Evolutionary conservation across 305 asterid genomes (phyloP), one percentile per base, ranked within the genome.

Genomic region (Solanum chacoense): DNA sequence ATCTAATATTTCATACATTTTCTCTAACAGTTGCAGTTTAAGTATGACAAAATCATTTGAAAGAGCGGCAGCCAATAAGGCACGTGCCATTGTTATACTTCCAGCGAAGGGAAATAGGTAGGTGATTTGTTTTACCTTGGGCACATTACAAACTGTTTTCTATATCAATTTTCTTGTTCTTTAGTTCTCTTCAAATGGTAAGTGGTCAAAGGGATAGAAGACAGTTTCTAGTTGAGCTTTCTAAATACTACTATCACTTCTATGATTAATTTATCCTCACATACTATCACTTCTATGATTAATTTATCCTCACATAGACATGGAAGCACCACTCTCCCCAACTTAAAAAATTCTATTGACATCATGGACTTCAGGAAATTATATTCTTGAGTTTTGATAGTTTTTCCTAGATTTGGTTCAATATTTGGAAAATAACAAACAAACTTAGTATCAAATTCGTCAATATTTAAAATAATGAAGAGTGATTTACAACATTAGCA

Each of bases 21-120:
- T 22, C 50, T 88, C 87, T 9, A 92, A 90, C 99, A 97, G 99
- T 92, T 97, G 99, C 92, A 96, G 98, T 91, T 94, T 96, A 86
- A 97, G 97, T 91, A 90, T 96, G 92, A 97, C 99, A 26, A 94
- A 93, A 91, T 97, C 99, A 89, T 97, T 96, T 90, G 98, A 97
- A 91, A 92, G 99, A 91, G 99, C 99, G 89, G 99, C 99, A 81
- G 99, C 99, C 50, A 93, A 91, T 94, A 95, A 95, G 89, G 98
- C 99, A 88, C 98, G 99, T 74, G 98, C 99, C 86, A 94, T 96
- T 88, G 97, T 97, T 81, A 95, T 97, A 94, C 91, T 97, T 89
- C 99, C 98, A 14, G 92, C 98, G 36, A 96, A 95, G 91, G 98
- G 95, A 80, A 98, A 95, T 86, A 92, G 98, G 99, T 94, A 91